A percentile compares a stretch with the other conserved stretches of the same genome.
These are phyloP conservation scores for Taxawa tesnikishii DNA, from an alignment of 2,329 filamentous ascomycete genomes.

Conservation along the genomic window DNA sequence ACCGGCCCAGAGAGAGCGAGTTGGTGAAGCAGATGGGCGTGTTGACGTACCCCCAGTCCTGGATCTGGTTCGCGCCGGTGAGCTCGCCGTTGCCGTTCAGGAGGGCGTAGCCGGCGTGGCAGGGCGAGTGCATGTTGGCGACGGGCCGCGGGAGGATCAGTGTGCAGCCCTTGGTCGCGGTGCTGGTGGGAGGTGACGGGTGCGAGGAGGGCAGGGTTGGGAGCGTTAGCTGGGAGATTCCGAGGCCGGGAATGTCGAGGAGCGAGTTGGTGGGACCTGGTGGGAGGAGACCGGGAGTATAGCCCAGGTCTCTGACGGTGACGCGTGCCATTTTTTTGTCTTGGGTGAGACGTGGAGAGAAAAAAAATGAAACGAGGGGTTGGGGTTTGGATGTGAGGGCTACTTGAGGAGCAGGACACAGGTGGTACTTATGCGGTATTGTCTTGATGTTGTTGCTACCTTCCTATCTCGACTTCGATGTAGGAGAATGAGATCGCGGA, in stretches of 20 bases:
- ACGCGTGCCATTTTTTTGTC: too few relatives aligned
- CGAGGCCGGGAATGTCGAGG: constrained; percentile 31
- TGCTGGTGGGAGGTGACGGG: constrained; percentile 11
- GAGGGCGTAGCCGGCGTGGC: constrained; percentile 37
- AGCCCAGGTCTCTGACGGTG: constrained; percentile 23
- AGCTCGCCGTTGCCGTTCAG: constrained; percentile 55
- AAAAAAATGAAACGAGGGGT: too few relatives aligned
- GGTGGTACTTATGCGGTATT: too few relatives aligned
- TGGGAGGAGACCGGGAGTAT: constrained; percentile 25
- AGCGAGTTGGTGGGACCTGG: constrained; percentile 29
- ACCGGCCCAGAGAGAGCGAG: constrained; percentile 44
- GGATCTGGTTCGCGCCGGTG: constrained; percentile 49
- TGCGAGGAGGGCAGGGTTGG: constrained; percentile 11
- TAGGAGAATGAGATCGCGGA: too few relatives aligned
- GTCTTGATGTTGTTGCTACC: too few relatives aligned
- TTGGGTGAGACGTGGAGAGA: too few relatives aligned
- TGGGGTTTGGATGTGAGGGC: too few relatives aligned
- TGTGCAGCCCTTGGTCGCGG: constrained; percentile 29
- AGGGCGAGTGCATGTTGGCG: constrained; percentile 28
- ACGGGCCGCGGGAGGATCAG: constrained; percentile 28
- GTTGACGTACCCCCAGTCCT: constrained; percentile 47
- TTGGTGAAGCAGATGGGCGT: constrained; percentile 51
- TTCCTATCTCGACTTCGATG: too few relatives aligned
- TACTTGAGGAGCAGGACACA: too few relatives aligned
- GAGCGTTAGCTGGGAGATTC: constrained; percentile 27